These are phyloP conservation scores for Xylaria sp. DNA, from an alignment of 2,329 filamentous ascomycete species.

Conservation along the genomic window DNA sequence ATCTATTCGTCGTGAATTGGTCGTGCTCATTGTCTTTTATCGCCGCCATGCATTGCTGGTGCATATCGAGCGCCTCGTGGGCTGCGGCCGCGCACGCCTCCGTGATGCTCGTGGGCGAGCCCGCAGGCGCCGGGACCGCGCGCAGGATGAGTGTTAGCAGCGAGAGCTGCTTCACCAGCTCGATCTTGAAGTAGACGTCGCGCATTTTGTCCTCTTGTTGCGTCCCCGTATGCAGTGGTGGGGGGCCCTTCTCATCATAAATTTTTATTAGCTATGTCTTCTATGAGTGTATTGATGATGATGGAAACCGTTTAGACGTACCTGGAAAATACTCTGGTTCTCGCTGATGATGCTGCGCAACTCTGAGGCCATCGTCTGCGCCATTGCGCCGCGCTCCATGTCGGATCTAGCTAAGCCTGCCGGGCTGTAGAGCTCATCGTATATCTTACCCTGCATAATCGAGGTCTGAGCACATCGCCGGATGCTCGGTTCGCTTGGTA, in stretches of 20 bases:
- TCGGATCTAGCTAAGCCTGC: slow-evolving; percentile 31
- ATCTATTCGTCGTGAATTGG: slow-evolving; percentile 48
- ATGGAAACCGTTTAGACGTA: not conserved
- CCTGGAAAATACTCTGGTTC: slow-evolving; percentile 11
- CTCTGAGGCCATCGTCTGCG: slow-evolving; percentile 40
- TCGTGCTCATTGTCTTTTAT: slow-evolving; percentile 40
- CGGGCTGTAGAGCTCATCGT: slow-evolving; percentile 52
- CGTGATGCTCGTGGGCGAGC: slow-evolving; percentile 36
- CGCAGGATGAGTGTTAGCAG: slow-evolving; percentile 51
- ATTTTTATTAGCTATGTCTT: slow-evolving; percentile 2
- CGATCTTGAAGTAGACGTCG: slow-evolving; percentile 49
- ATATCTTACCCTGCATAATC: slow-evolving; percentile 49
- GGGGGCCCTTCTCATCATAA: slow-evolving; percentile 10
- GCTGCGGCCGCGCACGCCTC: slow-evolving; percentile 50
- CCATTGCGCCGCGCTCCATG: slow-evolving; percentile 38
- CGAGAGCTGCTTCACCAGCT: slow-evolving; percentile 52
- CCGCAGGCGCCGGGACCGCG: slow-evolving; percentile 43
- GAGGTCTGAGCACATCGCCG: slow-evolving; percentile 38
- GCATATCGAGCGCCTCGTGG: slow-evolving; percentile 50
- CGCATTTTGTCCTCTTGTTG: slow-evolving; percentile 46
- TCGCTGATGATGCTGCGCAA: slow-evolving; percentile 40
- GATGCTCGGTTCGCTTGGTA: slow-evolving; percentile 36
- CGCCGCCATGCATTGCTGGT: slow-evolving; percentile 49
- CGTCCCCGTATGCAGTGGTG: not conserved
- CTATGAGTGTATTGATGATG: not conserved